Base-by-base conservation (phyloP, 192 early-diverging fungal species). In the Ambispora gerdemannii region DNA sequence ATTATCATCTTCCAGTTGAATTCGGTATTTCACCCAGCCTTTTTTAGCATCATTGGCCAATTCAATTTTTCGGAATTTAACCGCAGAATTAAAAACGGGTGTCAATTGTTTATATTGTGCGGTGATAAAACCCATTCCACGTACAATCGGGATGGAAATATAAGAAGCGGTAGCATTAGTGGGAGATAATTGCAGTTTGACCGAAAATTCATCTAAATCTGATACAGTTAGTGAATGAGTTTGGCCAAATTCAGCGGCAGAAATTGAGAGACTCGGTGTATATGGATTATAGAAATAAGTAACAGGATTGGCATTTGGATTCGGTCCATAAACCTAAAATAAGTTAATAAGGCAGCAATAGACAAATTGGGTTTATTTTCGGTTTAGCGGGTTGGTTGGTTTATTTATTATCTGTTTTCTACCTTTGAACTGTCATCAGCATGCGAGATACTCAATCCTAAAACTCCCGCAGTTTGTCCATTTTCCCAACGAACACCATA, bases 401-500 rank as follows among this genome's bases (percentile, higher is more conserved):
- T n/a, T n/a, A n/a, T n/a, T n/a, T n/a, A n/a, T n/a, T n/a, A n/a
- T n/a, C n/a, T n/a, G n/a, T n/a, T n/a, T n/a, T n/a, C 71, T 0
- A 68, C 33, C 24, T 73, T 77, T 24, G 55, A 27, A 24, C 47
- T 66, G 15, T 72, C 76, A 30, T 77, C 76, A 11, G 73, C 67
- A 33, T 77, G 76, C 7, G 76, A 77, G 22, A 77, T 73, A 4
- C 50, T 53, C 17, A 77, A 49, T 2, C 76, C 76, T 2, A 71
- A 62, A 6, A 70, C 63, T 24, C 31, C 50, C 17, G n/a, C 13
- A 27, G 27, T 55, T 1, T 17, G 38, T 43, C 38, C n/a, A n/a
- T 63, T 73, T 50, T 77, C 76, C 76, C 76, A 77, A 13, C 76
- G 76, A 7, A 77, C 43, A 34, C 76, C 76, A 43, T 73, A 77